A percentile compares a stretch with the other conserved stretches of the same genome.
phyloP scores from a whole-genome alignment of 768 basidiomycete species.

The Porpolomopsis calyptriformis region DNA sequence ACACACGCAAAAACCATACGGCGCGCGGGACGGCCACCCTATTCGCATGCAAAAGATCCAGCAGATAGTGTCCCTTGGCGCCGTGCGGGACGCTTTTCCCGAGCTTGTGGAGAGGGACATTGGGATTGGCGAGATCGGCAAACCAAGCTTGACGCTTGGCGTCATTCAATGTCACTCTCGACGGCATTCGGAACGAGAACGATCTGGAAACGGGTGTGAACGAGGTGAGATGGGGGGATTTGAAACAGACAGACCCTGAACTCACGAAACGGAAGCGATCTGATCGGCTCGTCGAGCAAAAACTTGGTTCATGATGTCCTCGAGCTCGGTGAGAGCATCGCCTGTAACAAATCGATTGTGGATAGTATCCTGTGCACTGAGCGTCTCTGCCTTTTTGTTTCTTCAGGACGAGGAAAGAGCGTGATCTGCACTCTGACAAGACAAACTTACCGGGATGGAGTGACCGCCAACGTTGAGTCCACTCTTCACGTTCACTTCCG shows the following conservation, averaged over 20 bases:
- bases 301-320: conserved; percentile 69
- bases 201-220: conserved; percentile 26
- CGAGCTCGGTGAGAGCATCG: conserved; percentile 47
- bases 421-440: not conserved
- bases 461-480: conserved; percentile 47
- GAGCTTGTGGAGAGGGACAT: conserved; percentile 70
- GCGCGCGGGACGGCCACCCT: conserved; percentile 73
- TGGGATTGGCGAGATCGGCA: conserved; percentile 68
- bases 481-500: conserved; percentile 51
- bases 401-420: not conserved
- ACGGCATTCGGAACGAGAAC: conserved; percentile 68
- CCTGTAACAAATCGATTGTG: conserved; percentile 41
- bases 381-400: conserved; percentile 45
- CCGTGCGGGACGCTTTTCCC: conserved; percentile 83
- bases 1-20: conserved; percentile 79
- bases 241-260: too few species aligned
- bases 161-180: conserved; percentile 74
- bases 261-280: conserved; percentile 55
- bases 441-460: conserved; percentile 45
- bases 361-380: conserved; percentile 45
- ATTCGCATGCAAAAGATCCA: conserved; percentile 68
- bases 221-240: not conserved
- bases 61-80: conserved; percentile 72
- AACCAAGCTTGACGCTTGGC: conserved; percentile 76
- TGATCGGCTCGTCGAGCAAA: conserved; percentile 52